Evolutionary conservation across 768 basidiomycete genomes (phyloP).

Genomic region (Grammothele lineata): DNA sequence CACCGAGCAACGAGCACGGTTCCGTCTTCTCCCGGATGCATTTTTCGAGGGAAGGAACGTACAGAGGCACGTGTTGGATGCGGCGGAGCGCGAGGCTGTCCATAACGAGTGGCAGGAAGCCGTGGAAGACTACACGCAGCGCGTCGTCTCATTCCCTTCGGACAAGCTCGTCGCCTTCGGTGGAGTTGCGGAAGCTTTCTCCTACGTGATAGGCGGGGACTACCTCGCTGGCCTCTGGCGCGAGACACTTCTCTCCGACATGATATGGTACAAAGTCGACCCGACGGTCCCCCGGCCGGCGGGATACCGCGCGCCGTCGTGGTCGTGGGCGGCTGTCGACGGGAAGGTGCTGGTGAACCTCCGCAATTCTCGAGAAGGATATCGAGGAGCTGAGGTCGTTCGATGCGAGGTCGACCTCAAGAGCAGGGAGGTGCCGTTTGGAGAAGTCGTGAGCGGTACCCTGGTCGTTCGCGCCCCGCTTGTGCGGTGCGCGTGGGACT

Average conservation of each 20-base stretch:
- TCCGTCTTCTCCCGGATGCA: neutral
- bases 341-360: neutral
- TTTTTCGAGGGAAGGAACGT: conserved; percentile 1
- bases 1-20: neutral
- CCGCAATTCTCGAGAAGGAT: neutral
- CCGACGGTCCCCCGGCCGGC: neutral
- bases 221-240: conserved; percentile 12
- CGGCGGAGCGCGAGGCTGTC: neutral
- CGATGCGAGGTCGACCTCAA: neutral
- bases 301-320: conserved; percentile 6
- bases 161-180: conserved; percentile 13
- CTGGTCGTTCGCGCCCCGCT: neutral
- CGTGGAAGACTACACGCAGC: conserved; percentile 4
- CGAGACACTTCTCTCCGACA: neutral
- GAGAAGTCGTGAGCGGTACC: neutral
- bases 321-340: conserved; percentile 14
- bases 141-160: neutral
- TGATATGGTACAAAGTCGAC: conserved; percentile 5
- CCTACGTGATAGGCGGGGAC: neutral
- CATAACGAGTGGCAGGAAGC: conserved; percentile 1
- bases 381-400: neutral
- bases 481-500: neutral
- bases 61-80: neutral
- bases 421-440: neutral
- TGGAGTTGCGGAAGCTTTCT: conserved; percentile 5